Base-by-base conservation (phyloP, 768 basidiomycete genomes). In the Russula ochroleuca region DNA sequence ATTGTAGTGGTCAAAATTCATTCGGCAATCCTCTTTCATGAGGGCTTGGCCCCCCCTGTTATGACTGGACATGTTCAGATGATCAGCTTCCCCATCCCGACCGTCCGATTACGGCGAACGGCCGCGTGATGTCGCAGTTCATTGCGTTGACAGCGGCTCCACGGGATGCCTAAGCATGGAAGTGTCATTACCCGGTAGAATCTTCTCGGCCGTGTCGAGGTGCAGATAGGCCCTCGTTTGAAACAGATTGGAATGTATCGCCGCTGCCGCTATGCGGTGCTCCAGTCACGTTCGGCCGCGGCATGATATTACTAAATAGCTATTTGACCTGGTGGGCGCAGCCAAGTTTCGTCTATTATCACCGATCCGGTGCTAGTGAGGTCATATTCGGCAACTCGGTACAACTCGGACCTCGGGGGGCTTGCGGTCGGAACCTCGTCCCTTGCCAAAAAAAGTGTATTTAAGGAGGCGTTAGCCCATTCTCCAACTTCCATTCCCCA, bases 1-100 rank as follows among this genome's bases (percentile, higher is more conserved):
- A 54, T 50, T 13, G 52, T 64, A 43, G 59, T n/a, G 38, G 21
- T 38, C 28, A 50, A 60, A 53, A 37, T 50, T 21, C 37, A 21
- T 21, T 58, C 57, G 45, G 31, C 37, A 21, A 53, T 54, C 23
- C 37, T 64, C 33, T 40, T 47, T 45, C 21, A n/a, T 6, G 5
- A 48, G 5, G 11, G 13, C 23, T 13, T 10, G 13, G 21, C 21
- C n/a, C n/a, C n/a, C n/a, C n/a, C n/a, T n/a, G n/a, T n/a, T n/a
- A n/a, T n/a, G n/a, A n/a, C n/a, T n/a, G n/a, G n/a, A n/a, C n/a
- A n/a, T n/a, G n/a, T 23, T 7, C 21, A 37, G 52, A 6, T 15
- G 37, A 21, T 38, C 35, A 37, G 14, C 17, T 35, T 10, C 3
- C 11, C 31, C 15, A 17, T 33, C 31, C 17, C 10, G 48, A 14